Base-by-base conservation (phyloP, 2,329 filamentous ascomycete genomes). In the Leptosphaerulina australis region DNA sequence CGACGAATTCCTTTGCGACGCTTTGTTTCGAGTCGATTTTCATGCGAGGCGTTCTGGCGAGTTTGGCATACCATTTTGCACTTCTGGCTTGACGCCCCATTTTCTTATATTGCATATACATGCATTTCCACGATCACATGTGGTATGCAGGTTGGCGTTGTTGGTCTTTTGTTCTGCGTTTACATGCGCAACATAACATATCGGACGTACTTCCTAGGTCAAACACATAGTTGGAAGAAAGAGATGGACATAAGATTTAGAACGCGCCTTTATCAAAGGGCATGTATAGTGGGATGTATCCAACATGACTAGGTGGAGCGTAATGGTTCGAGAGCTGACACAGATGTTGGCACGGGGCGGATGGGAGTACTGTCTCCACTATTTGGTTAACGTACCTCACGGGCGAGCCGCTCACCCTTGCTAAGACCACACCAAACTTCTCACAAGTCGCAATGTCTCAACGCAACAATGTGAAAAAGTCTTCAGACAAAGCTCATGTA, bases 1-100 rank as follows among this genome's bases (percentile, higher is more conserved):
- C 62, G 53, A 69, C 65, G 65, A 69, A 59, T 68, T 65, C 55
- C 60, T 45, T 68, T 66, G 55, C 48, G 49, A 52, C 58, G 41
- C 51, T 40, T 54, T 53, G 54, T 53, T 56, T 54, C 46, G 41
- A 46, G 44, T 56, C 54, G 41, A 60, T 61, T 62, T 63, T 61
- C 47, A 44, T 63, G 62, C 62, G 51, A 46, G 63, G 66, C 60
- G 66, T 69, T 63, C 34, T 55, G 58, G 62, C 53, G 59, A 60
- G 53, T 53, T 41, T 44, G 58, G 55, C 44, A 56, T 55, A 59
- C 59, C 51, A 60, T 52, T 55, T 57, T 51, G 55, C 37, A 36
- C 44, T 55, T 53, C 44, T 50, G 40, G 35, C 44, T 44, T 47
- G 49, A 44, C 40, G 37, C 28, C 44, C 29, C 44, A 30, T 21